phyloP scores from a whole-genome alignment of 257 asterid genomes.

The Nicotiana benthamiana region DNA sequence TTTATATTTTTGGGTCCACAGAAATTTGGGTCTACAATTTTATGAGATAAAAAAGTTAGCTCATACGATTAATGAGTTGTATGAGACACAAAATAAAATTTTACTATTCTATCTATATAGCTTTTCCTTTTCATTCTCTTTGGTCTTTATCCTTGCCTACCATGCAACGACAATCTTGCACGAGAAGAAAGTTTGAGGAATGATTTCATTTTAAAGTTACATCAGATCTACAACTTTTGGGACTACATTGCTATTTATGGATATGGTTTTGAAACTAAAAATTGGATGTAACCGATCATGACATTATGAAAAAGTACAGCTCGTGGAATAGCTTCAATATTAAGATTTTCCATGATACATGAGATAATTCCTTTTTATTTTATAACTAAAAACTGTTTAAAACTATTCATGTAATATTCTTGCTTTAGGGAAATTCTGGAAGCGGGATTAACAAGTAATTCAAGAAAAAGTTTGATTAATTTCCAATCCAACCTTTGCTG shows the following conservation, averaged over 20 bases:
- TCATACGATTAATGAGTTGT: too few relatives aligned
- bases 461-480: background rate
- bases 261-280: background rate
- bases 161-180: conserved; percentile 24
- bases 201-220: conserved; percentile 15
- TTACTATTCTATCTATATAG: background rate
- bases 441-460: background rate
- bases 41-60: too few relatives aligned
- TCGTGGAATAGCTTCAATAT: background rate
- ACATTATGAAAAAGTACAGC: background rate
- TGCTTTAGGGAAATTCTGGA: background rate
- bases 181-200: conserved; percentile 20
- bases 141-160: conserved; percentile 5
- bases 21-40: too few relatives aligned
- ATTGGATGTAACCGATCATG: background rate
- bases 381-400: background rate
- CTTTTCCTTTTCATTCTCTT: background rate
- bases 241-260: background rate
- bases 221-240: conserved; percentile 9
- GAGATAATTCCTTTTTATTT: background rate
- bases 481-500: conserved; percentile 1
- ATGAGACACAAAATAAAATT: too few relatives aligned
- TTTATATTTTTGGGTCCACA: too few relatives aligned
- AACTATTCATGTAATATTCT: background rate
- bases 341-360: background rate